phyloP scores from a whole-genome alignment of 768 basidiomycete genomes.

The Boletus fagicola region DNA sequence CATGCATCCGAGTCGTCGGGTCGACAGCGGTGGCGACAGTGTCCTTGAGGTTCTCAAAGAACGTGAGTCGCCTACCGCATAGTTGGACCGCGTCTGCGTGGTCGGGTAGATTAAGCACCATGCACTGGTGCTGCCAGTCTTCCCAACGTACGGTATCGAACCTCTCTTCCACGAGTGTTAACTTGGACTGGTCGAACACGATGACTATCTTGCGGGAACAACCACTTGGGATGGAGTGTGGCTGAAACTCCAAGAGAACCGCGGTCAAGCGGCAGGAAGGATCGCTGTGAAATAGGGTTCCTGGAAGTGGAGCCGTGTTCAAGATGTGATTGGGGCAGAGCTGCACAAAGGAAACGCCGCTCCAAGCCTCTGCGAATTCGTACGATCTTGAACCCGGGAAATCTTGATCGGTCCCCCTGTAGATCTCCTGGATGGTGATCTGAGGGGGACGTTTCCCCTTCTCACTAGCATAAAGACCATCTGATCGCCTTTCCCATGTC shows the following conservation, averaged over 20 bases:
- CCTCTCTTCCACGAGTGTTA: constrained; percentile 41
- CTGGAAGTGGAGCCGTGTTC: constrained; percentile 36
- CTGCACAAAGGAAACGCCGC: constrained; percentile 40
- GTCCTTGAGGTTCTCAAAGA: constrained; percentile 31
- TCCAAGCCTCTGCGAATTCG: constrained; percentile 57
- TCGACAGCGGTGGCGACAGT: constrained; percentile 4
- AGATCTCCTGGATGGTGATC: constrained; percentile 26
- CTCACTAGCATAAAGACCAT: constrained; percentile 33
- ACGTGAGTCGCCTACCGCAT: constrained; percentile 32
- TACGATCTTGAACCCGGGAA: constrained; percentile 33
- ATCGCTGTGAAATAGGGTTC: constrained; percentile 57
- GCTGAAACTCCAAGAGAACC: constrained; percentile 42
- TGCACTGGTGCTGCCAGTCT: constrained; percentile 47
- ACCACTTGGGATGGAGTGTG: constrained; percentile 33
- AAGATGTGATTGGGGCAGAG: constrained; percentile 50
- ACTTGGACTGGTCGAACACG: constrained; percentile 53
- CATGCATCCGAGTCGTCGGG: too few relatives aligned
- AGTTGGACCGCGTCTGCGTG: constrained; percentile 29
- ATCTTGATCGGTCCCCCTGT: constrained; percentile 7
- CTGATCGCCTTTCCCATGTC: constrained; percentile 29
- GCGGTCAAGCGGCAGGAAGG: constrained; percentile 50
- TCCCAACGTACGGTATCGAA: constrained; percentile 53
- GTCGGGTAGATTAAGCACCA: constrained; percentile 35
- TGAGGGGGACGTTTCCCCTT: constrained; percentile 34
- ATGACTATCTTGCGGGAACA: constrained; percentile 45